Base-by-base conservation (phyloP, 2,329 filamentous ascomycete species). In the Corniculantispora saksenae region DNA sequence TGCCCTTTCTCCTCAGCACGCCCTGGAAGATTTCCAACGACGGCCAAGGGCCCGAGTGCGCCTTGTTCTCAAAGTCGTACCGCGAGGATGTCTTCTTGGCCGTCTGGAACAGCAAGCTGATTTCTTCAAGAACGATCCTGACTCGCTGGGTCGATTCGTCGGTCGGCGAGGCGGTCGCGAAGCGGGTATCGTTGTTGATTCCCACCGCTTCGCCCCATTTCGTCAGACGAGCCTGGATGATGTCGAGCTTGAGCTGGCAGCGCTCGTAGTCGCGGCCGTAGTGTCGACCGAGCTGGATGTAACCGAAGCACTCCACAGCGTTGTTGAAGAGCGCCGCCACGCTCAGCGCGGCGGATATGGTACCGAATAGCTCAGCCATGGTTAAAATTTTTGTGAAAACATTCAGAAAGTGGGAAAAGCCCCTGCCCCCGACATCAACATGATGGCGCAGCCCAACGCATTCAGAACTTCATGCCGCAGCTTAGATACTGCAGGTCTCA, bases 291-390 rank as follows among this genome's bases (percentile, higher is more conserved):
- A 80, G 69, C 55, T 81, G 76, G 55, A 81, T 66, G 66, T 78
- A 78, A 23, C 76, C 72, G 66, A 82, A 81, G 65, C 74, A 78
- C 43, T 76, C 72, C 47, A 82, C 71, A 53, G 75, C 78, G 63
- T 72, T 72, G 51, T 75, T 77, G 54, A 81, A 80, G 15, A 76
- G 65, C 2, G 70, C 66, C 23, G 76, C 77, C 2, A 80, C 64
- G 48, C 75, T 74, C 9, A 78, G 66, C 0, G 72, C 76, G n/a
- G 76, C 69, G 21, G 73, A 61, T 15, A 73, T 67, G 3, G 62
- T 57, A 21, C 70, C 64, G 53, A 75, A 74, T 4, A 62, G 12
- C 51, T 73, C 71, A 15, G 68, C 69, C 66, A 67, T 70, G 47
- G 13, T 50, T 25, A 45, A 53, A 38, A 21, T 19, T 32, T 32